These are phyloP conservation scores for Tetraselmis striata DNA, from an alignment of 139 green algal genomes.

Conservation along the genomic window DNA sequence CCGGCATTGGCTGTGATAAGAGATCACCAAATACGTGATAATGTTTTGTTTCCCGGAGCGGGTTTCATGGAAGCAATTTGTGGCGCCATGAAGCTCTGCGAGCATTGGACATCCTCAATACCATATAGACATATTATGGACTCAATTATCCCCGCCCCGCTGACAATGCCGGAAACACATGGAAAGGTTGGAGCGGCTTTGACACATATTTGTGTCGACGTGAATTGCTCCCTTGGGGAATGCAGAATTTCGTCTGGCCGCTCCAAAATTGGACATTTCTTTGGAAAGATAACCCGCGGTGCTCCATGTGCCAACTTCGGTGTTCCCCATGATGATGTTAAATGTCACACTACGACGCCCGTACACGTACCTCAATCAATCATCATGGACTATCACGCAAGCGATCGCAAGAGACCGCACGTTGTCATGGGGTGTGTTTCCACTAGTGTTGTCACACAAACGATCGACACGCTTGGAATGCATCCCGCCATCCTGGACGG, in stretches of 20 bases:
- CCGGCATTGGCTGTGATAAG: not conserved
- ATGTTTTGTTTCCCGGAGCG: not conserved
- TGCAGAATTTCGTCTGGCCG: not conserved
- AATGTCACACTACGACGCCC: not conserved
- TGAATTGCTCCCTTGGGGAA: not conserved
- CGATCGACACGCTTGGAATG: not conserved
- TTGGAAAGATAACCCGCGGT: not conserved
- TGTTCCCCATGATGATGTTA: too few relatives aligned
- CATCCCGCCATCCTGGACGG: not conserved
- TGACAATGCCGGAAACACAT: not conserved
- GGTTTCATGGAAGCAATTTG: not conserved
- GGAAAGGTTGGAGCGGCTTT: not conserved
- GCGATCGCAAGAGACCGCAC: too few relatives aligned
- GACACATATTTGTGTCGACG: not conserved
- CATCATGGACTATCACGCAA: not conserved
- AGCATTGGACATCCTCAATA: not conserved
- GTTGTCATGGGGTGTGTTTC: not conserved
- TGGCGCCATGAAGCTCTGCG: not conserved
- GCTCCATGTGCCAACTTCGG: not conserved
- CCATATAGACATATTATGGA: not conserved
- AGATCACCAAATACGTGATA: not conserved
- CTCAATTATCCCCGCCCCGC: not conserved
- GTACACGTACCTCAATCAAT: not conserved
- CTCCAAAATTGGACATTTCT: not conserved
- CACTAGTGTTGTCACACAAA: not conserved